These are phyloP conservation scores for Penicillium parvum DNA, from an alignment of 495 filamentous ascomycete genomes.

Conservation along the genomic window DNA sequence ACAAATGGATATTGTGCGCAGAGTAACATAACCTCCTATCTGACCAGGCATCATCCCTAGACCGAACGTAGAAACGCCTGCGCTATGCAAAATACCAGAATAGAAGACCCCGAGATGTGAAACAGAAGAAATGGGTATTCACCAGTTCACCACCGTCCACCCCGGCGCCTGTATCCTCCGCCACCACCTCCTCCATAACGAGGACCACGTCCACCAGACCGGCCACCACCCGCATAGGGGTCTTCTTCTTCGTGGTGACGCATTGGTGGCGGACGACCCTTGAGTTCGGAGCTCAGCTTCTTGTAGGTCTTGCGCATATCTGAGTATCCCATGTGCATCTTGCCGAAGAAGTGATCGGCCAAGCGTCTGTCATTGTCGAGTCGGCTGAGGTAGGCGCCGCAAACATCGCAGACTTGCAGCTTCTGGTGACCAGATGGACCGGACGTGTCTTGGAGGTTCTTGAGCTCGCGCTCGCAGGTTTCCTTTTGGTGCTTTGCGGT, in stretches of 20 bases:
- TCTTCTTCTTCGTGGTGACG: constrained; percentile 52
- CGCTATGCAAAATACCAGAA: constrained; percentile 42
- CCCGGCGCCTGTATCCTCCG: constrained; percentile 39
- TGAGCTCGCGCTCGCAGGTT: constrained; percentile 82
- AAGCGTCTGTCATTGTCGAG: constrained; percentile 91
- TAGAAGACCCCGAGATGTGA: constrained; percentile 13
- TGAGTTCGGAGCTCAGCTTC: constrained; percentile 77
- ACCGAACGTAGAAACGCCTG: constrained; percentile 35
- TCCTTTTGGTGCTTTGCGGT: constrained; percentile 77
- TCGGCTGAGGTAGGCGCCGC: constrained; percentile 84
- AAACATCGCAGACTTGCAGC: constrained; percentile 97
- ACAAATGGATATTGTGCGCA: constrained; percentile 20
- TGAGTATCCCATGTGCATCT: constrained; percentile 98
- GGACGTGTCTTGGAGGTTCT: constrained; percentile 83
- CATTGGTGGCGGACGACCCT: constrained; percentile 59
- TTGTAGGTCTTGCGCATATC: constrained; percentile 94
- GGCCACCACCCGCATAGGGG: constrained; percentile 42
- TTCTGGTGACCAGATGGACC: constrained; percentile 96
- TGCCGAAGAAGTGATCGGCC: constrained; percentile 97
- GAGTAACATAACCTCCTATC: constrained; percentile 11
- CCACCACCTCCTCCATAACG: constrained; percentile 37
- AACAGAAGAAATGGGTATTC: constrained; percentile 5
- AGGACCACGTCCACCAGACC: constrained; percentile 53
- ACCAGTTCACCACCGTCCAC: constrained; percentile 37
- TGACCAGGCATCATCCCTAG: constrained; percentile 15